phyloP scores from a whole-genome alignment of 179 eudicot species.

The Nepenthes alata region DNA sequence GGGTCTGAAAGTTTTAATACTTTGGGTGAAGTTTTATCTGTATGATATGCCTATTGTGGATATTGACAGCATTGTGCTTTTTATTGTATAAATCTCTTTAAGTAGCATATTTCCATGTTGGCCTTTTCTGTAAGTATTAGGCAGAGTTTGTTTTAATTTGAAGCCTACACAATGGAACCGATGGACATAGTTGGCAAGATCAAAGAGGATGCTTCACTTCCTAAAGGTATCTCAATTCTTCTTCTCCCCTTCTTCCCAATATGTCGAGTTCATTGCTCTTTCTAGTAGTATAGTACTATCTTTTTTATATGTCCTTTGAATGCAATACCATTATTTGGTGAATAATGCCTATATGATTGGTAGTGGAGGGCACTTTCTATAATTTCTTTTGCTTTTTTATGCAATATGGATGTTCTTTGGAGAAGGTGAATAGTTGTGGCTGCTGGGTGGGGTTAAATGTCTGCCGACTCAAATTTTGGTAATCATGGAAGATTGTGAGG shows the following conservation, averaged over 20 bases:
- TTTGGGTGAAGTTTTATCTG: too few species aligned
- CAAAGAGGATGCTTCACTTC: conserved; percentile 91
- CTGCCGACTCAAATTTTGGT: too few species aligned
- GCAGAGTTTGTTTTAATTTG: conserved; percentile 1
- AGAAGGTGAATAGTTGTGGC: not conserved
- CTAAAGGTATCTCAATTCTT: conserved; percentile 48
- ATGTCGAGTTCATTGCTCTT: too few species aligned
- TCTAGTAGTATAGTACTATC: not conserved
- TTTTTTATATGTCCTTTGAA: not conserved
- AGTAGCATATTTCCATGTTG: too few species aligned
- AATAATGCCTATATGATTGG: not conserved
- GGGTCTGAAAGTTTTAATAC: too few species aligned
- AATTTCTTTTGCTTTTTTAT: not conserved
- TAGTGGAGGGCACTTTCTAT: too few species aligned
- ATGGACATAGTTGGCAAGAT: conserved; percentile 84
- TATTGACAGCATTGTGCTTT: too few species aligned
- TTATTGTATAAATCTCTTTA: too few species aligned
- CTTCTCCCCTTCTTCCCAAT: not conserved
- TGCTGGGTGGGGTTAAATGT: too few species aligned
- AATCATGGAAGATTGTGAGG: too few species aligned
- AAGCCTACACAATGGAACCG: conserved; percentile 64
- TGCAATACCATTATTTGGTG: not conserved
- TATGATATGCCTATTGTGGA: too few species aligned
- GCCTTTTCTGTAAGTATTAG: too few species aligned
- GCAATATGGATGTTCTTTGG: not conserved